phyloP scores from a whole-genome alignment of 1,284 basidiomycete genomes.

The Microbotryomycetes sp. region DNA sequence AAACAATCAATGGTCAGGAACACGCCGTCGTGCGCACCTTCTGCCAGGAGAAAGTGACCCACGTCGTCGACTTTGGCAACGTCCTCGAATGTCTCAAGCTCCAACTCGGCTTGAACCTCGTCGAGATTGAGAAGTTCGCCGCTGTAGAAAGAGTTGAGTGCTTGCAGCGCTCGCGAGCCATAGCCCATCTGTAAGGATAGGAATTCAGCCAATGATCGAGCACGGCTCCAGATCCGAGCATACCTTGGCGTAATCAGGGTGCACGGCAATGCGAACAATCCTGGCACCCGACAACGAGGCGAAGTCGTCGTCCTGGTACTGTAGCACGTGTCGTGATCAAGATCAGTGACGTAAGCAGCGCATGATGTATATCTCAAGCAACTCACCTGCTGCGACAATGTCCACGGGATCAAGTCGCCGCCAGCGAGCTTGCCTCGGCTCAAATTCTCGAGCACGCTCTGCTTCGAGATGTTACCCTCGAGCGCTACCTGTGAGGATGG shows the following conservation, averaged over 20 bases:
- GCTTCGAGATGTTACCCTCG: slow-evolving; percentile 86
- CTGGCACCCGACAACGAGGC: slow-evolving; percentile 85
- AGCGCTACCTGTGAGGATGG: slow-evolving; percentile 59
- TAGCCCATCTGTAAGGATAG: slow-evolving; percentile 87
- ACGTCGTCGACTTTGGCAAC: slow-evolving; percentile 58
- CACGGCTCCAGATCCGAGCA: slow-evolving; percentile 41
- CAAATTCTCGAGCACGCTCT: slow-evolving; percentile 78
- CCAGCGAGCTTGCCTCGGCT: slow-evolving; percentile 71
- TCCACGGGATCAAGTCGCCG: slow-evolving; percentile 98
- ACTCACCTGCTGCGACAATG: slow-evolving; percentile 72
- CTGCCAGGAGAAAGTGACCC: slow-evolving; percentile 16
- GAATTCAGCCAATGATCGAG: no score
- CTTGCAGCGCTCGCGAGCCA: slow-evolving; percentile 82
- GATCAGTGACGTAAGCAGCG: no score
- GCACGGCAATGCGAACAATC: slow-evolving; percentile 90
- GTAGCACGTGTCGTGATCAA: neutral
- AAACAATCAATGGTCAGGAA: no score
- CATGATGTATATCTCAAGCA: no score
- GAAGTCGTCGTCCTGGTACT: slow-evolving; percentile 93
- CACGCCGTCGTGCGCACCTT: no score
- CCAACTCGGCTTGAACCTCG: slow-evolving; percentile 55
- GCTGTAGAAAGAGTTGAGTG: slow-evolving; percentile 82
- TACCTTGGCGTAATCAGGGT: slow-evolving; percentile 86
- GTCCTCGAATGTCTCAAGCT: slow-evolving; percentile 55
- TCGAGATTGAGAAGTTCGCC: slow-evolving; percentile 88